Conservation (phyloP, 306 rosid species). For the Trichosanthes truncata region DNA sequence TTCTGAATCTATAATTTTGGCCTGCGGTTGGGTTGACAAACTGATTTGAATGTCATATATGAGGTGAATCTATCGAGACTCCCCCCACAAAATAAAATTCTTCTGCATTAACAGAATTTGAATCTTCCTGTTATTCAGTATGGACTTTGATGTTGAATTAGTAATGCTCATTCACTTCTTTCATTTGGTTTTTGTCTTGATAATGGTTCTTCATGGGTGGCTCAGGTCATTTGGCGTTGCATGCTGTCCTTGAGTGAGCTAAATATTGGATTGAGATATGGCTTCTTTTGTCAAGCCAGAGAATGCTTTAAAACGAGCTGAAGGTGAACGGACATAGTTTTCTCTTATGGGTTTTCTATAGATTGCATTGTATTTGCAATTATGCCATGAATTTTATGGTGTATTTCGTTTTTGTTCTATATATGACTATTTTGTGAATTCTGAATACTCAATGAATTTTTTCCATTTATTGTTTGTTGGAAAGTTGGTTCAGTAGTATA, state of each 20-base stretch:
- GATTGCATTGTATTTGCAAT: background rate
- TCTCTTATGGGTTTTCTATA: background rate
- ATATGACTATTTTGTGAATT: background rate
- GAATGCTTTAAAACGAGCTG: slow-evolving; percentile 55
- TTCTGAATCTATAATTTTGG: background rate
- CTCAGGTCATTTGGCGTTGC: slow-evolving; percentile 16
- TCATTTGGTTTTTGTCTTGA: background rate
- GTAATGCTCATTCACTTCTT: background rate
- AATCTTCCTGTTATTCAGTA: background rate
- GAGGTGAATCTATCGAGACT: background rate
- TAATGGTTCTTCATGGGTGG: background rate
- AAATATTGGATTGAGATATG: slow-evolving; percentile 20
- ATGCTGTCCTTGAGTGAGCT: slow-evolving; percentile 9
- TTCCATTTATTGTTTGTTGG: background rate
- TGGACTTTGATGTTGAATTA: background rate
- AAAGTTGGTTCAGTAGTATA: background rate
- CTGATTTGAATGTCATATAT: background rate
- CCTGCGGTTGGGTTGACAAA: background rate
- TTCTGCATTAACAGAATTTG: background rate
- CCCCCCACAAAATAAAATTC: background rate
- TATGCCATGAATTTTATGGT: background rate
- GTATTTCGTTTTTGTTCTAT: background rate
- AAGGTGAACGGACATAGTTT: slow-evolving; percentile 24
- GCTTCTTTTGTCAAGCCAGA: slow-evolving; percentile 46
- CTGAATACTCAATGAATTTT: background rate